These are phyloP conservation scores for Gaertneriomyces semiglobifer DNA, from an alignment of 192 early-diverging fungal species.

Conservation along the genomic window DNA sequence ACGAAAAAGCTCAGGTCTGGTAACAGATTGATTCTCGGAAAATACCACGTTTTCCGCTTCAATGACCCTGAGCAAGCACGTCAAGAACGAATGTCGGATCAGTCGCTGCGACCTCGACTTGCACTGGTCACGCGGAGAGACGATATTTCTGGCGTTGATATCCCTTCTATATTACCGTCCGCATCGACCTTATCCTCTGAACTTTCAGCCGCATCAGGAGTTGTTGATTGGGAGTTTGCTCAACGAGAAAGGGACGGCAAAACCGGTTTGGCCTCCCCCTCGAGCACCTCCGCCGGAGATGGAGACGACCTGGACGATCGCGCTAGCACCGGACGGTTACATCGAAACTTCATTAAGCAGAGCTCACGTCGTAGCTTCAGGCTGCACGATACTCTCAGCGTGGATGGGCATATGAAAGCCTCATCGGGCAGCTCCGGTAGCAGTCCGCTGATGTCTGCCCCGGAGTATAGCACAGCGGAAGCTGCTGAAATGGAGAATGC, in stretches of 20 bases:
- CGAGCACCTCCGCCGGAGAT: neutral
- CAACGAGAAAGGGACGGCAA: conserved; percentile 49
- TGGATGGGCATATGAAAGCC: neutral
- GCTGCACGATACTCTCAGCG: neutral
- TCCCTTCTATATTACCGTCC: no score
- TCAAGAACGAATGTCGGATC: conserved; percentile 51
- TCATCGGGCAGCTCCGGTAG: neutral
- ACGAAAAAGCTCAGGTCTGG: conserved; percentile 57
- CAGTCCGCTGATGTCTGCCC: neutral
- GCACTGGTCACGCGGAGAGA: neutral
- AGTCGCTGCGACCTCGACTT: neutral
- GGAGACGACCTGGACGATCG: neutral
- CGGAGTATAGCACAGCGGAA: conserved; percentile 10
- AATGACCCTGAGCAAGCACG: conserved; percentile 80
- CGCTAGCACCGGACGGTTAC: conserved; percentile 7
- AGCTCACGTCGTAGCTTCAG: neutral
- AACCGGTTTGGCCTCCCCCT: neutral
- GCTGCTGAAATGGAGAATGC: conserved; percentile 45
- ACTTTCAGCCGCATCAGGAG: neutral
- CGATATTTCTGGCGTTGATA: no score
- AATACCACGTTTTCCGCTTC: conserved; percentile 78
- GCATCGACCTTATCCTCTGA: neutral
- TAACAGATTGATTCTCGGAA: conserved; percentile 75
- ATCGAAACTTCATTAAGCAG: conserved; percentile 1
- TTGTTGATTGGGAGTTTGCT: conserved; percentile 75